Conservation (phyloP, 345 rosid species). For the Sonneratia alba region DNA sequence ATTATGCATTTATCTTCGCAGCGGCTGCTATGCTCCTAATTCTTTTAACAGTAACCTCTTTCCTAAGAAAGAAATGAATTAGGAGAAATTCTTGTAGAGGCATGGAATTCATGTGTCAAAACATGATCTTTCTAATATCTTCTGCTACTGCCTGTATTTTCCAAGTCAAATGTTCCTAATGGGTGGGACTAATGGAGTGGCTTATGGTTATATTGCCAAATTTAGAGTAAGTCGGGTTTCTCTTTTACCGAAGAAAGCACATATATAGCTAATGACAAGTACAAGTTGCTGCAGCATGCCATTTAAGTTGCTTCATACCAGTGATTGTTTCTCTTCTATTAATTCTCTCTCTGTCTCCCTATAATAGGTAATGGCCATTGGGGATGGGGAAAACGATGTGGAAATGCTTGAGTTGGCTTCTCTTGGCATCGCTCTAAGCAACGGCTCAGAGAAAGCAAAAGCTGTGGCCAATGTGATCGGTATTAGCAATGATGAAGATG, state of each 20-base stretch:
- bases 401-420: constrained; percentile 92
- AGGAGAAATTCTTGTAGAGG: not conserved
- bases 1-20: not conserved
- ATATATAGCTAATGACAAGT: not conserved
- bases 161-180: not conserved
- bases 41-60: not conserved
- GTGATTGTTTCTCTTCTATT: not conserved
- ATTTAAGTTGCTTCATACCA: not conserved
- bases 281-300: not conserved
- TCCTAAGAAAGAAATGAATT: not conserved
- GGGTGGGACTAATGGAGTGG: not conserved
- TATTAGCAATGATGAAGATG: constrained; percentile 76
- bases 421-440: constrained; percentile 69
- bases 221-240: not conserved
- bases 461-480: constrained; percentile 72
- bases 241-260: not conserved
- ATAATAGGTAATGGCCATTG: constrained; percentile 81
- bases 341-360: not conserved
- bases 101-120: not conserved
- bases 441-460: constrained; percentile 83
- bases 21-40: not conserved
- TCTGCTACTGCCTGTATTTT: not conserved
- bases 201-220: not conserved
- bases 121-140: not conserved
- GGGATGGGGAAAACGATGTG: constrained; percentile 86